phyloP scores from a whole-genome alignment of 2,329 filamentous ascomycete genomes.

The Berkeleyomyces basicola region DNA sequence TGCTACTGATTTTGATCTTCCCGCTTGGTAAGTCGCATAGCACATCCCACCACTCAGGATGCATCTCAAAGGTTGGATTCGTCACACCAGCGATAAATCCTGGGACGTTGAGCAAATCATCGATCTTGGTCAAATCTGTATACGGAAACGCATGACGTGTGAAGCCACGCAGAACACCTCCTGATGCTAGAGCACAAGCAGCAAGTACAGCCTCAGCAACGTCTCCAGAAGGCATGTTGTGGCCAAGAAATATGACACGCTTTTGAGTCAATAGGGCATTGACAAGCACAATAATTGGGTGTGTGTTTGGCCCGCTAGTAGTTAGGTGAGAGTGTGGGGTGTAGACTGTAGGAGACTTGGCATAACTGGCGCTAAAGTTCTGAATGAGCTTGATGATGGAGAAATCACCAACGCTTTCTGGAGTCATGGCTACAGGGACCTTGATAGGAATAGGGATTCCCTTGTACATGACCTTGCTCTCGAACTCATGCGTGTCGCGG shows the following conservation, averaged over 20 bases:
- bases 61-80: constrained; percentile 87
- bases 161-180: constrained; percentile 82
- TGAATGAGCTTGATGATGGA: constrained; percentile 94
- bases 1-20: constrained; percentile 83
- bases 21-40: constrained; percentile 85
- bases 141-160: constrained; percentile 95
- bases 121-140: constrained; percentile 93
- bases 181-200: constrained; percentile 86
- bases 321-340: constrained; percentile 79
- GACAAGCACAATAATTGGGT: constrained; percentile 85
- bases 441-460: constrained; percentile 94
- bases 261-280: constrained; percentile 95
- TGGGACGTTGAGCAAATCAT: constrained; percentile 86
- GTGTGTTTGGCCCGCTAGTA: constrained; percentile 74
- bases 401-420: constrained; percentile 94
- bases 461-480: constrained; percentile 89
- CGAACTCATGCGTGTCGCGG: constrained; percentile 92
- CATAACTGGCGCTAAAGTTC: constrained; percentile 71
- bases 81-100: constrained; percentile 97
- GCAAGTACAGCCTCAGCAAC: constrained; percentile 96
- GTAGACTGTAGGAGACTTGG: constrained; percentile 73
- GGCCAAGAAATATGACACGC: constrained; percentile 84
- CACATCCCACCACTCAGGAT: constrained; percentile 96
- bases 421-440: constrained; percentile 80
- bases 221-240: constrained; percentile 88